Conservation (phyloP, 495 filamentous ascomycete species). For the Jackrogersella minutella region DNA sequence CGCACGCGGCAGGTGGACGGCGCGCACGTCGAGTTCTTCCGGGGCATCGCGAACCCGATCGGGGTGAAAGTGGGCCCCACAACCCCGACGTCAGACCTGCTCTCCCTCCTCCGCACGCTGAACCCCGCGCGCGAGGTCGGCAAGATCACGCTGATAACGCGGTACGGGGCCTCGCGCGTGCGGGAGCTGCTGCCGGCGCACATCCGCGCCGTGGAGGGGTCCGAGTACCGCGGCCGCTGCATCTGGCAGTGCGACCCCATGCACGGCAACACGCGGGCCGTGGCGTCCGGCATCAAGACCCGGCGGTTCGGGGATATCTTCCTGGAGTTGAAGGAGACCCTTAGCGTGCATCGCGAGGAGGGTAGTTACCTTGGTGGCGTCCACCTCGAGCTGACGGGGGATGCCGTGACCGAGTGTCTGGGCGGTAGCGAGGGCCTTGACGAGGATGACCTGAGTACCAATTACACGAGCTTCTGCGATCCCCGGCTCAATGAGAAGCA, state of each 20-base stretch:
- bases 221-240: constrained; percentile 73
- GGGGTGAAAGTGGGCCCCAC: constrained; percentile 95
- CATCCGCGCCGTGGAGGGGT: constrained; percentile 82
- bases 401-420: constrained; percentile 94
- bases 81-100: constrained; percentile 76
- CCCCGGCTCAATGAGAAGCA: constrained; percentile 97
- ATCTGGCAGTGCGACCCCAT: constrained; percentile 99
- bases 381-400: constrained; percentile 93
- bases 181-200: constrained; percentile 75
- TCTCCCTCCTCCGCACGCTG: constrained; percentile 78
- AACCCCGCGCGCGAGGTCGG: constrained; percentile 83
- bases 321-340: constrained; percentile 78
- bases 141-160: constrained; percentile 94
- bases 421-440: constrained; percentile 88
- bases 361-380: constrained; percentile 90
- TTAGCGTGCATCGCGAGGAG: constrained; percentile 82
- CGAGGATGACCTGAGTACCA: constrained; percentile 84
- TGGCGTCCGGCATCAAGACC: constrained; percentile 82
- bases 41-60: constrained; percentile 92
- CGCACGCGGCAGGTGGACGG: constrained; percentile 90
- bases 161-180: constrained; percentile 84
- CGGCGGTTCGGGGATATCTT: constrained; percentile 87
- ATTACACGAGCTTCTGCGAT: constrained; percentile 96
- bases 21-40: constrained; percentile 96
- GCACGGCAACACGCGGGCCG: constrained; percentile 86